phyloP scores from a whole-genome alignment of 345 rosid genomes.

The Mercurialis annua region DNA sequence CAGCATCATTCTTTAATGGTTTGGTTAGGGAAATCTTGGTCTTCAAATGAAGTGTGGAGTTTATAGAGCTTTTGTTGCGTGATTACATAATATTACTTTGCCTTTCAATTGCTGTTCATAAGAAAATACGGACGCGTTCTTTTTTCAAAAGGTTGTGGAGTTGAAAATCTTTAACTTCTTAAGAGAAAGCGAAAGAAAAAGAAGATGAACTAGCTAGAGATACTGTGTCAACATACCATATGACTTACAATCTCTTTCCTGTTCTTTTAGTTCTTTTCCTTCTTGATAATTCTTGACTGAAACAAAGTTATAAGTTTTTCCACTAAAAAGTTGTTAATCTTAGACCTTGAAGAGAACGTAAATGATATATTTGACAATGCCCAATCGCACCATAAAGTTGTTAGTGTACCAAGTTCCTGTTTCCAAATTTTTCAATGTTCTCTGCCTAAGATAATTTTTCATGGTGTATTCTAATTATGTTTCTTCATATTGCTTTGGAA shows the following conservation, averaged over 20 bases:
- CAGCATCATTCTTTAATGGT: too few relatives aligned
- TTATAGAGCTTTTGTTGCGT: not conserved
- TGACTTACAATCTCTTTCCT: not conserved
- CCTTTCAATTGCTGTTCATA: not conserved
- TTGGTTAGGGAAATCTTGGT: not conserved
- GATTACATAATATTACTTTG: not conserved
- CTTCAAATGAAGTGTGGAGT: not conserved
- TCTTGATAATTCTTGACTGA: not conserved
- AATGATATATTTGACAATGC: not conserved
- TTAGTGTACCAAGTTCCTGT: not conserved
- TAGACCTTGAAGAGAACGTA: not conserved
- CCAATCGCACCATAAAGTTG: not conserved
- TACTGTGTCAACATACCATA: not conserved
- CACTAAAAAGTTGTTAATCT: not conserved
- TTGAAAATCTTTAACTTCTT: not conserved
- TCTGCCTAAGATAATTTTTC: not conserved
- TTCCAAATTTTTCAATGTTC: not conserved
- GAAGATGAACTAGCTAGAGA: not conserved
- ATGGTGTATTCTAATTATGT: not conserved
- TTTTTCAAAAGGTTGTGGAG: not conserved
- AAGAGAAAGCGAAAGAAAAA: too few relatives aligned
- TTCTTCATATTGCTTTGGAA: not conserved
- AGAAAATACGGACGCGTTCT: not conserved
- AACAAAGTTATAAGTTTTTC: not conserved
- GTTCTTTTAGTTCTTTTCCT: not conserved